A percentile compares a stretch with the other conserved stretches of the same genome.
Evolutionary conservation across 106 monocot species (phyloP).

Genomic region (Narthecium ossifragum): DNA sequence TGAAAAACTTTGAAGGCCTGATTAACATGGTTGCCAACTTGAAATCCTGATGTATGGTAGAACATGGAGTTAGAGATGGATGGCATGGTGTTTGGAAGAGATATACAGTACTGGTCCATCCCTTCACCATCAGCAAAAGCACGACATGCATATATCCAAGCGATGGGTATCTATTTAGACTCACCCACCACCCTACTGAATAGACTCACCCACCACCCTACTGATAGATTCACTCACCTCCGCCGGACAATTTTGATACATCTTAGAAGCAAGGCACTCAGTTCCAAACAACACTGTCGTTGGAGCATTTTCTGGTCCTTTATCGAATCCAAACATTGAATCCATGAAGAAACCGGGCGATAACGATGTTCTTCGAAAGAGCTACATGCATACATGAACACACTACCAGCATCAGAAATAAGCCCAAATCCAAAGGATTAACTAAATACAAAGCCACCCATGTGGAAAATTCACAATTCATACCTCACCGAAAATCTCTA

Average conservation of each 20-base stretch:
- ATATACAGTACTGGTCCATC: neutral
- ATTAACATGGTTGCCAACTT: neutral
- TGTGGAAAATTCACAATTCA: neutral
- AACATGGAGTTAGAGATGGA: neutral
- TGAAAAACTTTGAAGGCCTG: neutral
- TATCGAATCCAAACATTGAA: neutral
- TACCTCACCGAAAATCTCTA: neutral
- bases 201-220: no score
- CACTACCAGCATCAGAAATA: neutral
- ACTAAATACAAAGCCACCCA: neutral
- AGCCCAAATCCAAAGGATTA: neutral
- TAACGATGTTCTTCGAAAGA: neutral
- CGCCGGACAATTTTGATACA: neutral
- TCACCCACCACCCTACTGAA: no score
- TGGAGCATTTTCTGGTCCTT: neutral
- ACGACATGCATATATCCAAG: neutral
- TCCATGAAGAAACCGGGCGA: neutral
- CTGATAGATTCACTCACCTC: neutral
- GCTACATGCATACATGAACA: neutral
- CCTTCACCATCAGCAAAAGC: no score
- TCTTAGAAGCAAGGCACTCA: neutral
- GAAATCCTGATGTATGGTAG: neutral
- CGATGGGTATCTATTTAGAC: neutral
- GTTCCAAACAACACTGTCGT: neutral
- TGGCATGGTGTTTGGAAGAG: neutral